Evolutionary conservation across 352 stramenopile species (phyloP).

Genomic region (Thraustochytrium sp.): DNA sequence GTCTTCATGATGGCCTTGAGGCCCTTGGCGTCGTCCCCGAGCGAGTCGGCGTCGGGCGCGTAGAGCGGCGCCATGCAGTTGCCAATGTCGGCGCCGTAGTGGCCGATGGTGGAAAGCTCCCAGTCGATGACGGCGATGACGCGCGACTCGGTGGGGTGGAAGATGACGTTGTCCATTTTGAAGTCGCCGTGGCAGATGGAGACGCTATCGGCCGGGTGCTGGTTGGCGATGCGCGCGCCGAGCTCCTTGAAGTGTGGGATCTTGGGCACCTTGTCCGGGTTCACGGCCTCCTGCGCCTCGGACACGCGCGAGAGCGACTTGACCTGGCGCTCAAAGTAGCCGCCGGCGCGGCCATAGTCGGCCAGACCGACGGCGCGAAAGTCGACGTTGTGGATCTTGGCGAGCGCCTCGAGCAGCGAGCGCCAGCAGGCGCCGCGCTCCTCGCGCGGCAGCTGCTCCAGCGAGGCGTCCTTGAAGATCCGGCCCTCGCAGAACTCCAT

Average conservation of each 20-base stretch:
- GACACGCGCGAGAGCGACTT: conserved; percentile 39
- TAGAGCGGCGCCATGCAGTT: conserved; percentile 64
- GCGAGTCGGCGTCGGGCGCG: background rate
- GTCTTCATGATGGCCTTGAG: background rate
- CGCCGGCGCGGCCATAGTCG: conserved; percentile 52
- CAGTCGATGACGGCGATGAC: conserved; percentile 73
- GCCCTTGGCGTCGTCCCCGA: background rate
- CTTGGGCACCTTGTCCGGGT: conserved; percentile 15
- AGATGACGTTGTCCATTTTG: conserved; percentile 78
- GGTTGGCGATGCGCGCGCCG: background rate
- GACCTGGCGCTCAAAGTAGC: conserved; percentile 42
- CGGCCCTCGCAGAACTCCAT: conserved; percentile 70
- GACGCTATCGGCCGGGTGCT: background rate
- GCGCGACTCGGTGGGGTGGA: conserved; percentile 62
- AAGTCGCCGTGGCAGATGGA: conserved; percentile 70
- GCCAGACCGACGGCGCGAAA: conserved; percentile 54
- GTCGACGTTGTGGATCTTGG: conserved; percentile 60
- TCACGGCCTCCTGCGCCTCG: conserved; percentile 1
- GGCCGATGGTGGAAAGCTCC: conserved; percentile 70
- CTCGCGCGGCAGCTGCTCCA: conserved; percentile 53
- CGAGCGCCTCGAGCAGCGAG: conserved; percentile 59
- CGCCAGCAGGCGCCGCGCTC: conserved; percentile 58
- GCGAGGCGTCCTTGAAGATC: conserved; percentile 68
- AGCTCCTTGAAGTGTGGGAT: conserved; percentile 1
- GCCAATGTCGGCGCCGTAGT: conserved; percentile 66